These are phyloP conservation scores for Backusella mclennaniae DNA, from an alignment of 192 early-diverging fungal genomes.

Conservation along the genomic window DNA sequence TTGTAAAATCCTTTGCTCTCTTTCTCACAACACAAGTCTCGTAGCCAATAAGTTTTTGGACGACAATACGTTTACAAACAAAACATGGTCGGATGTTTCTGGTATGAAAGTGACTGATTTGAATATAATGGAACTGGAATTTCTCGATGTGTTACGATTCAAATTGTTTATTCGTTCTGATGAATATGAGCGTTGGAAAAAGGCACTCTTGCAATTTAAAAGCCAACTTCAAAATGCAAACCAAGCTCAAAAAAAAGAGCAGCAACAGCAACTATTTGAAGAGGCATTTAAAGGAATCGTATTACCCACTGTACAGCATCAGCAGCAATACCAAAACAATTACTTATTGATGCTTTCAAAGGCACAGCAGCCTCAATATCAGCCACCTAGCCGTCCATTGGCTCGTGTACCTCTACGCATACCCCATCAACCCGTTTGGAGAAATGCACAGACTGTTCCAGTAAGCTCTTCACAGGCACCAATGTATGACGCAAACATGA, in stretches of 20 bases:
- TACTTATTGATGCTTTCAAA: conserved; percentile 30
- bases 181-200: conserved; percentile 71
- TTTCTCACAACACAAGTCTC: background rate
- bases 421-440: conserved; percentile 32
- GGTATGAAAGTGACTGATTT: conserved; percentile 79
- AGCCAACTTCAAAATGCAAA: conserved; percentile 27
- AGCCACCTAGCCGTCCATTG: conserved; percentile 26
- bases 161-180: conserved; percentile 65
- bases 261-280: conserved; percentile 31
- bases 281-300: conserved; percentile 20
- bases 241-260: conserved; percentile 29
- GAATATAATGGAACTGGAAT: conserved; percentile 82
- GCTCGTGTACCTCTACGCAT: conserved; percentile 36
- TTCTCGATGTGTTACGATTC: conserved; percentile 72
- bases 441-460: background rate
- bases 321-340: conserved; percentile 18
- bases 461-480: background rate
- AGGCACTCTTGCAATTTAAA: conserved; percentile 40
- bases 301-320: conserved; percentile 15
- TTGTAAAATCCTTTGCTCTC: background rate
- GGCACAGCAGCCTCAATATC: conserved; percentile 37
- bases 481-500: background rate
- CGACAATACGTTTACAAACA: conserved; percentile 88
- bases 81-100: conserved; percentile 88
- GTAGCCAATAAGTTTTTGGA: conserved; percentile 79